These are phyloP conservation scores for Entomortierella lignicola DNA, from an alignment of 192 early-diverging fungal species.

Conservation along the genomic window DNA sequence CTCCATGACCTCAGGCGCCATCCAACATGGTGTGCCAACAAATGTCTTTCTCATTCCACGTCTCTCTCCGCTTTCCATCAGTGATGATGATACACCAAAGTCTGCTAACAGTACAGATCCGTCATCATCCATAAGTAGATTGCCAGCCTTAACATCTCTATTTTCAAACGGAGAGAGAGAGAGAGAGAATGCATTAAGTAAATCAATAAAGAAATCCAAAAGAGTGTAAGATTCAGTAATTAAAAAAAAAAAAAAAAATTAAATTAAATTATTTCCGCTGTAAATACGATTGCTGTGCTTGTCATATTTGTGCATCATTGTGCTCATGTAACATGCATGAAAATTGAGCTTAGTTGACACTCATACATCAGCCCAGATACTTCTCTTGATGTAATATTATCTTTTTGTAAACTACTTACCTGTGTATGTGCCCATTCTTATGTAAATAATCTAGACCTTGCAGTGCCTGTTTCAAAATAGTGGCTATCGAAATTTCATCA, in stretches of 20 bases:
- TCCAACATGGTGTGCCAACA: constrained; percentile 79
- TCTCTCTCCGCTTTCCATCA: constrained; percentile 74
- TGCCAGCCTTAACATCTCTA: constrained; percentile 79
- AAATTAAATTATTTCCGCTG: too few relatives aligned
- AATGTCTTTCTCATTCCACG: constrained; percentile 73
- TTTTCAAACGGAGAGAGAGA: neutral
- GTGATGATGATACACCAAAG: constrained; percentile 77
- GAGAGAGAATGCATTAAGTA: neutral
- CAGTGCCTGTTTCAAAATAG: constrained; percentile 82
- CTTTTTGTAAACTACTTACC: constrained; percentile 23
- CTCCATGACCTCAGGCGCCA: constrained; percentile 90
- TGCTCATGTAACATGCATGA: neutral
- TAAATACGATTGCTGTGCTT: neutral
- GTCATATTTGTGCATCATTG: neutral
- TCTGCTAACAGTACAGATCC: constrained; percentile 74
- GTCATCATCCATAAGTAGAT: constrained; percentile 74
- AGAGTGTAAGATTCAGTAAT: too few relatives aligned
- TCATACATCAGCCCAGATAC: neutral
- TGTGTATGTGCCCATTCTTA: constrained; percentile 74
- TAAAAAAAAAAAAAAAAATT: too few relatives aligned
- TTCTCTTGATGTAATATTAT: neutral
- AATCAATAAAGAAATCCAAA: too few relatives aligned
- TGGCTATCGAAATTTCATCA: constrained; percentile 82
- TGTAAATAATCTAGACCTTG: constrained; percentile 76
- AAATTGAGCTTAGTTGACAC: neutral